Conservation (phyloP, 2,329 filamentous ascomycete genomes). For the Alternaria gaisen region DNA sequence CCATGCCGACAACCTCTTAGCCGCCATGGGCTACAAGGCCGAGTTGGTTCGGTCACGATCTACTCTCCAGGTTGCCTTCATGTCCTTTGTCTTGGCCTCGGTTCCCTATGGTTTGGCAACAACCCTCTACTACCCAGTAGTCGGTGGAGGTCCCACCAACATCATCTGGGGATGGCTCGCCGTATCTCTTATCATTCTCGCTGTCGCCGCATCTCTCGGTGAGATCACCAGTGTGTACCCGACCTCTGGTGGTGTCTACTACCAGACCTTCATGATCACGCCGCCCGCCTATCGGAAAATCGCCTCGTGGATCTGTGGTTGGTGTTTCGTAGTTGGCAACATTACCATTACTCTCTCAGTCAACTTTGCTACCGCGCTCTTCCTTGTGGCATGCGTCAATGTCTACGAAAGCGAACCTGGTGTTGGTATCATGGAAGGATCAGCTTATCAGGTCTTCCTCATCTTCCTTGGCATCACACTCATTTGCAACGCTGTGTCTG, state of each 20-base stretch:
- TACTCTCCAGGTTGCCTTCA: constrained; percentile 75
- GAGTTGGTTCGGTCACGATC: constrained; percentile 72
- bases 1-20: constrained; percentile 69
- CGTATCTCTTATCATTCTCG: constrained; percentile 73
- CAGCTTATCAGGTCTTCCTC: constrained; percentile 58
- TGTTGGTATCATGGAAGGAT: constrained; percentile 55
- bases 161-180: constrained; percentile 78
- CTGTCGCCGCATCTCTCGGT: constrained; percentile 74
- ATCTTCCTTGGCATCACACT: constrained; percentile 61
- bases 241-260: constrained; percentile 81
- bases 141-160: constrained; percentile 71
- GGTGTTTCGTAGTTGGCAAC: constrained; percentile 80
- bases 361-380: constrained; percentile 73
- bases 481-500: constrained; percentile 60
- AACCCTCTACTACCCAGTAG: constrained; percentile 72
- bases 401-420: constrained; percentile 61
- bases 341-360: constrained; percentile 85
- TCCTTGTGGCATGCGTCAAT: constrained; percentile 64
- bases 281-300: constrained; percentile 68
- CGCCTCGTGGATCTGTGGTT: constrained; percentile 76
- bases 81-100: constrained; percentile 78
- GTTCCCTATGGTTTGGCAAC: constrained; percentile 79
- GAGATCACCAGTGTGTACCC: constrained; percentile 81
- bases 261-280: constrained; percentile 79
- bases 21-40: constrained; percentile 71